Percentiles rank a stretch among this genome's conserved stretches.
phyloP scores from a whole-genome alignment of 164 flowering plant genomes.

The Protea cynaroides region DNA sequence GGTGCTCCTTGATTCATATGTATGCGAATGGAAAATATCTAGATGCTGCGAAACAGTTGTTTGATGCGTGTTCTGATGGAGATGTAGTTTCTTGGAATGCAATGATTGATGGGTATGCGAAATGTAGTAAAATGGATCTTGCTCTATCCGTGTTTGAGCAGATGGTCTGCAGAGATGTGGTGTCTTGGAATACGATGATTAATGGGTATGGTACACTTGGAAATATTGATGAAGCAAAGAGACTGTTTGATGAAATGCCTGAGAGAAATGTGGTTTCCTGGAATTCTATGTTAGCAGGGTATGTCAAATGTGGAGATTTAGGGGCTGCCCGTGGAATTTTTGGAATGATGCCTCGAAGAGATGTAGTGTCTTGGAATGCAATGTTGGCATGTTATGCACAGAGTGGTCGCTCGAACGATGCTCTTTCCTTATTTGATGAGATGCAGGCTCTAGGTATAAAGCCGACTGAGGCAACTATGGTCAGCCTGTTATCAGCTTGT shows the following conservation, averaged over 20 bases:
- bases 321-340: slow-evolving; percentile 19
- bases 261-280: slow-evolving; percentile 27
- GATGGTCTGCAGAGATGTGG: slow-evolving; percentile 26
- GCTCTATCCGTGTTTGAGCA: slow-evolving; percentile 16
- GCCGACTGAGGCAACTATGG: slow-evolving; percentile 33
- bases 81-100: slow-evolving; percentile 30
- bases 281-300: slow-evolving; percentile 35
- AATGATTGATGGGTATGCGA: slow-evolving; percentile 34
- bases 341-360: slow-evolving; percentile 23
- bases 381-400: slow-evolving; percentile 31
- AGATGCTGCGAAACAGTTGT: slow-evolving; percentile 20
- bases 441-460: slow-evolving; percentile 23
- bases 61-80: slow-evolving; percentile 16
- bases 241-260: slow-evolving; percentile 30
- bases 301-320: slow-evolving; percentile 28
- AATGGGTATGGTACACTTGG: slow-evolving; percentile 30
- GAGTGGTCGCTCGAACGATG: slow-evolving; percentile 21
- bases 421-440: slow-evolving; percentile 20
- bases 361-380: slow-evolving; percentile 29
- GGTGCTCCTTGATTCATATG: slow-evolving; percentile 30
- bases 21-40: slow-evolving; percentile 23
- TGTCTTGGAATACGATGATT: slow-evolving; percentile 34
- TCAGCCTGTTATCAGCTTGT: slow-evolving; percentile 30
- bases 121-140: slow-evolving; percentile 18
- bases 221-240: slow-evolving; percentile 17